Base-by-base conservation (phyloP, 495 filamentous ascomycete genomes). In the Neurospora terricola region DNA sequence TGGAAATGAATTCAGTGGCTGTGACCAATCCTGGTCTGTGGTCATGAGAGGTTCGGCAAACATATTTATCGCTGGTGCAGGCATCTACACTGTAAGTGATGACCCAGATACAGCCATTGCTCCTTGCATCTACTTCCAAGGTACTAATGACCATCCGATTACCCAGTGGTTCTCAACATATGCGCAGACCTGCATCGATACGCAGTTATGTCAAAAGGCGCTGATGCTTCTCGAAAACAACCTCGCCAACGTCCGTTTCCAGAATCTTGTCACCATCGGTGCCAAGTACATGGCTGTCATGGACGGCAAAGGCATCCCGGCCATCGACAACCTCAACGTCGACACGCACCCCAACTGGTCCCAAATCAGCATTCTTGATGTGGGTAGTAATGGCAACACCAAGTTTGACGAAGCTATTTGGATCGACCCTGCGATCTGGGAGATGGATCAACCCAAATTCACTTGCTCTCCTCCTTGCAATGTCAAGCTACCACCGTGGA, bases 171-270 rank as follows among this genome's bases (percentile, higher is more conserved):
- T 40, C 12, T 16, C 77, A 66, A 93, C 92, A 80, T 94, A 94
- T 80, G 84, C 81, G 18, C 92, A 96, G 78, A 84, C 83, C 8
- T 97, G 94, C 75, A 85, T 97, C 42, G 81, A 82, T 45, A 82
- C 83, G 37, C 86, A 94, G 77, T 87, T 86, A 71, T 97, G 94
- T 82, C 93, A 97, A 82, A 86, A 91, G 72, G 90, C 92, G 76
- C 93, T 97, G 81, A 87, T 94, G 30, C 86, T 87, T 76, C 85
- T 98, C 21, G 89, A 96, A 78, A 88, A 88, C 23, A 81, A 81
- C 45, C 84, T 86, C 30, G 84, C 95, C 43, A 86, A 89, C 71
- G 78, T 96, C 36, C 66, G 45, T 9, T 40, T 76, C 38, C n/a
- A 76, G 36, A 14, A 76, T 42, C 12, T 76, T 43, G 42, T 76